Percentiles rank a stretch among this genome's conserved stretches.
These are phyloP conservation scores for Malania oleifera DNA, from an alignment of 164 flowering plant species.

Conservation along the genomic window DNA sequence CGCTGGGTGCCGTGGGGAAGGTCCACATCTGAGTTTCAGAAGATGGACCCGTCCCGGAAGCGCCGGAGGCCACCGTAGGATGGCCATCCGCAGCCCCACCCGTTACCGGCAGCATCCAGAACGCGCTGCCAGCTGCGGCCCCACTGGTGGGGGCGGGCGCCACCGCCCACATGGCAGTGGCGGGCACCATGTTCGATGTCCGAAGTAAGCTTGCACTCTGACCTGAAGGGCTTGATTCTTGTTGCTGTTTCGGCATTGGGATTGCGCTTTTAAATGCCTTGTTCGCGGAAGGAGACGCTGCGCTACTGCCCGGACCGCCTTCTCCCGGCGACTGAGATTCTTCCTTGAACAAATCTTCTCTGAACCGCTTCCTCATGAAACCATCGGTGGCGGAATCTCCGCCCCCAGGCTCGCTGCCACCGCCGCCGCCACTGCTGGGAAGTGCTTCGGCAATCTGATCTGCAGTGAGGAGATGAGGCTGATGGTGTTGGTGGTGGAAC, in stretches of 20 bases:
- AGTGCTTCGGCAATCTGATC: conserved; percentile 43
- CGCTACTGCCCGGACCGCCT: conserved; percentile 9
- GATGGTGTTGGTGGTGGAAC: conserved; percentile 41
- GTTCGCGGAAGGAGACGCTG: conserved; percentile 23
- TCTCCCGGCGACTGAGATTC: conserved; percentile 24
- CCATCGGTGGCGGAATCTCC: conserved; percentile 27
- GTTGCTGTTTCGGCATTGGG: conserved; percentile 3
- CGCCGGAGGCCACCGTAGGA: conserved; percentile 14
- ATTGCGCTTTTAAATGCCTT: conserved; percentile 12
- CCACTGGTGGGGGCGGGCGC: neutral
- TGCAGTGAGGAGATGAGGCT: conserved; percentile 31
- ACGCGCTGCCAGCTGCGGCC: conserved; percentile 22
- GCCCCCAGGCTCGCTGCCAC: conserved; percentile 7
- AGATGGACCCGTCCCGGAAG: neutral
- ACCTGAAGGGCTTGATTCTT: conserved; percentile 19
- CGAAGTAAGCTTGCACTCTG: conserved; percentile 13
- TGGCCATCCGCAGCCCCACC: conserved; percentile 22
- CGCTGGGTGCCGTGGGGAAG: conserved; percentile 32
- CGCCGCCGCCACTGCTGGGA: conserved; percentile 22
- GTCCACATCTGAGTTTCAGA: conserved; percentile 54
- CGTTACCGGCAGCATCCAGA: conserved; percentile 8
- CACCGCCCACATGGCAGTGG: conserved; percentile 19
- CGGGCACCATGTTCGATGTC: conserved; percentile 36
- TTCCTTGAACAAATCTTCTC: conserved; percentile 75
- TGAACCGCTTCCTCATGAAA: conserved; percentile 54